Conservation (phyloP, 2,329 filamentous ascomycete genomes). For the Lojkania enalia region DNA sequence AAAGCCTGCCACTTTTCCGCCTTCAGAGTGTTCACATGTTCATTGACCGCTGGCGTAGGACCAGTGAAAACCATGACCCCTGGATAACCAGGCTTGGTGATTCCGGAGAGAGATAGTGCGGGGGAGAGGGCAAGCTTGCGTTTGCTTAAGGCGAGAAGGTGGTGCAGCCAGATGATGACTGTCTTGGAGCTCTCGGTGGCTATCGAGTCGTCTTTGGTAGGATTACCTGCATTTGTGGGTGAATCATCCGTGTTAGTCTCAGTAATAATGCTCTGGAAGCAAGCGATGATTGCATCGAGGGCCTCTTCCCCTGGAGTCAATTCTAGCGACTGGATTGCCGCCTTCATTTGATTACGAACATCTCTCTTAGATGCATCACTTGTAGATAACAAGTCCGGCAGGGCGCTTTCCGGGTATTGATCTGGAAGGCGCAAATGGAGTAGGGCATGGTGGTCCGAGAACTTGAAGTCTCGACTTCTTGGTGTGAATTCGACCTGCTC, state of each 20-base stretch:
- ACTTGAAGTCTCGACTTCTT: slow-evolving; percentile 45
- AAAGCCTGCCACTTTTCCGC: slow-evolving; percentile 52
- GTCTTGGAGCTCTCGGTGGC: slow-evolving; percentile 33
- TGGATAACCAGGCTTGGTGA: slow-evolving; percentile 53
- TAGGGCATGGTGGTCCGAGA: slow-evolving; percentile 27
- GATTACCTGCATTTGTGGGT: not conserved
- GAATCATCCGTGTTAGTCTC: slow-evolving; percentile 11
- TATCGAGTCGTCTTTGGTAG: not conserved
- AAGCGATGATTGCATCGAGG: slow-evolving; percentile 47
- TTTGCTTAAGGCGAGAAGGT: slow-evolving; percentile 51
- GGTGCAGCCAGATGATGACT: slow-evolving; percentile 52
- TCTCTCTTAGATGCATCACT: slow-evolving; percentile 41
- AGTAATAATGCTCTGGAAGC: slow-evolving; percentile 40
- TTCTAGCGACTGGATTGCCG: slow-evolving; percentile 26
- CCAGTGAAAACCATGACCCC: slow-evolving; percentile 51
- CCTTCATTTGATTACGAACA: slow-evolving; percentile 38
- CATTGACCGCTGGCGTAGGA: slow-evolving; percentile 40
- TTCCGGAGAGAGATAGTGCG: slow-evolving; percentile 39
- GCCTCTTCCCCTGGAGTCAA: slow-evolving; percentile 47
- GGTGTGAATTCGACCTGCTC: slow-evolving; percentile 41
- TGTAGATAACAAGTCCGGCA: slow-evolving; percentile 47
- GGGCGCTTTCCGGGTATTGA: slow-evolving; percentile 40
- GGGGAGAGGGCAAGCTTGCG: slow-evolving; percentile 50
- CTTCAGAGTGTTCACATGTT: slow-evolving; percentile 49
- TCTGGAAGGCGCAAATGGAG: slow-evolving; percentile 47